Conservation (phyloP, 768 basidiomycete species). For the Polyporus arcularius region DNA sequence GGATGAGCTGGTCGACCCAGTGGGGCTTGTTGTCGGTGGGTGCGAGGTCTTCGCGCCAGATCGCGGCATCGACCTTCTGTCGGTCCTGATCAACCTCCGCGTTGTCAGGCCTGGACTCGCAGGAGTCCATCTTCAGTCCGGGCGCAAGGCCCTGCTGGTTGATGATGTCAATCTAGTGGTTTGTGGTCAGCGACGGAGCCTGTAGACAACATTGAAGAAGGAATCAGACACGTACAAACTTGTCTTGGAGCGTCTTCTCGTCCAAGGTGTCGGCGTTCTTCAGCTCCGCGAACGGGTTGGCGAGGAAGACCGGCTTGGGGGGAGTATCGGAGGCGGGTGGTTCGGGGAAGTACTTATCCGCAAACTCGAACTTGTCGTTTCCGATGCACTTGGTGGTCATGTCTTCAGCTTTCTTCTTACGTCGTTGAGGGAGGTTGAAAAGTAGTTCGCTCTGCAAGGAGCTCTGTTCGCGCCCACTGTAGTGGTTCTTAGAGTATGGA, state of each 20-base stretch:
- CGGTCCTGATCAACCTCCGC: not conserved
- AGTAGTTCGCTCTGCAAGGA: not conserved
- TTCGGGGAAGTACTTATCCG: not conserved
- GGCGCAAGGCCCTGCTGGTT: not conserved
- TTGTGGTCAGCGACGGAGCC: not conserved
- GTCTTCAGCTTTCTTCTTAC: not conserved
- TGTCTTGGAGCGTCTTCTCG: not conserved
- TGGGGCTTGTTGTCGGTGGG: conserved; percentile 7
- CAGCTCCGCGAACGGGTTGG: not conserved
- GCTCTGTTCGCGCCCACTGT: not conserved
- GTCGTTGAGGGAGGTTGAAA: not conserved
- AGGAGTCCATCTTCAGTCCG: not conserved
- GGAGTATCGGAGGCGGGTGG: not conserved
- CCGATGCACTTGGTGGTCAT: not conserved
- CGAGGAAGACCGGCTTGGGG: not conserved
- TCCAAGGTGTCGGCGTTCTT: not conserved
- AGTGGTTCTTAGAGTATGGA: not conserved
- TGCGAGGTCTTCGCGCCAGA: not conserved
- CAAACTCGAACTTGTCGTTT: not conserved
- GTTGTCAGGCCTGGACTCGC: not conserved
- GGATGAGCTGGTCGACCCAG: conserved; percentile 12
- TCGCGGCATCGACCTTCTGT: conserved; percentile 8
- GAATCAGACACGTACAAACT: not conserved
- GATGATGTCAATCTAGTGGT: not conserved
- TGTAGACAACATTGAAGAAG: not conserved